These are phyloP conservation scores for Glebionis coronaria DNA, from an alignment of 129 eudicot species.

Conservation along the genomic window DNA sequence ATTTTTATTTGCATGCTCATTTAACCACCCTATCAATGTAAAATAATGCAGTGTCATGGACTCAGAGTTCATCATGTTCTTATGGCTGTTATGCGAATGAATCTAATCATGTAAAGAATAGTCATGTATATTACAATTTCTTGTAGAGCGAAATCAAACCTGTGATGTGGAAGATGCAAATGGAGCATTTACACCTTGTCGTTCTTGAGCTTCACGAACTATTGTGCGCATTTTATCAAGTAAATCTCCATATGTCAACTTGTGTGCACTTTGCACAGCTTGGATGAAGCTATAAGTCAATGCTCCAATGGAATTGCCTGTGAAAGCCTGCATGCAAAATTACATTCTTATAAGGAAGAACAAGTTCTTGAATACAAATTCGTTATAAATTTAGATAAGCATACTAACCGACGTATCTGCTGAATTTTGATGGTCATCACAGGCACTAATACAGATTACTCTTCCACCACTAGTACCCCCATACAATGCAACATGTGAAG, in stretches of 20 bases:
- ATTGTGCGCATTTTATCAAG: slow-evolving; percentile 42
- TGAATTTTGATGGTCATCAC: slow-evolving; percentile 63
- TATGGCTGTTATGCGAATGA: no score
- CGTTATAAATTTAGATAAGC: neutral
- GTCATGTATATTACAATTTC: no score
- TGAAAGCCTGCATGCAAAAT: slow-evolving; percentile 42
- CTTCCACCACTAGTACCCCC: slow-evolving; percentile 65
- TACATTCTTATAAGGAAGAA: no score
- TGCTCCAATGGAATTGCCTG: slow-evolving; percentile 60
- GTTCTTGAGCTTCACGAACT: slow-evolving; percentile 39
- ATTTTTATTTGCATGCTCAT: no score
- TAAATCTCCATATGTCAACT: slow-evolving; percentile 53
- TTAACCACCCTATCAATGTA: no score
- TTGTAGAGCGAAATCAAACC: slow-evolving; percentile 24
- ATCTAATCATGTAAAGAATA: no score
- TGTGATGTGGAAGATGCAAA: slow-evolving; percentile 38
- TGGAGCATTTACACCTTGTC: slow-evolving; percentile 33
- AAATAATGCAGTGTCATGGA: no score
- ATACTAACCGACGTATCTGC: slow-evolving; percentile 54
- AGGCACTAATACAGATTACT: slow-evolving; percentile 70
- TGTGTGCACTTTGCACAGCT: slow-evolving; percentile 41
- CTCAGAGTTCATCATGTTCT: no score
- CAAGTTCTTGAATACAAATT: no score
- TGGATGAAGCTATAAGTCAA: slow-evolving; percentile 69
- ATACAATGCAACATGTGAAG: slow-evolving; percentile 37